Evolutionary conservation across 768 basidiomycete genomes (phyloP), one percentile per base, ranked within the genome.

Genomic region (Tephrocybe sp.): DNA sequence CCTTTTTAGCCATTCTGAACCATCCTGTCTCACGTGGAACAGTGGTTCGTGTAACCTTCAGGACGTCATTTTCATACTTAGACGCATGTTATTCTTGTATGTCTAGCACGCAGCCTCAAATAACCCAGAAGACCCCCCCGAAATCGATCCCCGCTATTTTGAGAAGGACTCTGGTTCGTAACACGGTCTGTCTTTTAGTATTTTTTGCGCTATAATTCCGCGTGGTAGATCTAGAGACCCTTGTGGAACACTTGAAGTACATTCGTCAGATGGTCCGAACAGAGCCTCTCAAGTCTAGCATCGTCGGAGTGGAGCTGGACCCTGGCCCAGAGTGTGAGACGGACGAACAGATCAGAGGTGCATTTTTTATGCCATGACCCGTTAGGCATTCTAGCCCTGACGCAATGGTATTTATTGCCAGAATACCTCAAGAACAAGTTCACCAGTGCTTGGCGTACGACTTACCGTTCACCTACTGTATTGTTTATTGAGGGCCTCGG

Each of bases 11-110:
- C 4, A 63, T 66, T 0, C 53, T 69, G n/a, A 76, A 76, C 47
- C 74, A 81, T 40, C 67, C 68, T 1, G 70, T 78, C 52, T 77
- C 75, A 9, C 62, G 78, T 9, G 80, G 81, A 1, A 69, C 74
- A 0, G 74, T 82, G 49, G 78, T 78, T 43, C 35, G 74, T 64
- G 5, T 19, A 36, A n/a, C n/a, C 11, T 2, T 13, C 5, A 8
- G n/a, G 16, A 25, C n/a, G 13, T 41, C n/a, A 4, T 37, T 7
- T 7, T 38, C 22, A n/a, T 15, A 8, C 22, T 16, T 45, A 12
- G 45, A 37, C 31, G 12, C 22, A 25, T 39, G 11, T 36, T 30
- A 27, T 15, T 1, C 19, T 3, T 12, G 16, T n/a, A 6, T 16
- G 18, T 37, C 18, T 44, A 60, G 65, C 73, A 74, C 41, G 60